Evolutionary conservation across 495 filamentous ascomycete genomes (phyloP), one percentile per base, ranked within the genome.

Genomic region (Terfezia boudieri): DNA sequence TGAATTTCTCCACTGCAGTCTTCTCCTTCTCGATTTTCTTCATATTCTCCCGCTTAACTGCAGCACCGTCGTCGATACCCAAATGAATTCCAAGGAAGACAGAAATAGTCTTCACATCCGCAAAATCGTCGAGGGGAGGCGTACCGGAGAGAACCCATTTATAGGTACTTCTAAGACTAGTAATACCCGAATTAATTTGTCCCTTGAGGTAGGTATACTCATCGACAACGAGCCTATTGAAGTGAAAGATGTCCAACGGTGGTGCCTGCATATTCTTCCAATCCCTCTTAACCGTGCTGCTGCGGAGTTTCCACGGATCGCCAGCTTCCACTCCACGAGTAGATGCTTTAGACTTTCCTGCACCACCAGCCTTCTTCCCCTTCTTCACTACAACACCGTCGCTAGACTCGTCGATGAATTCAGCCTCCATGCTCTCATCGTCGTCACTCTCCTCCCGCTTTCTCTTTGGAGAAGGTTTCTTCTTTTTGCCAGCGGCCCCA

Each of bases 71-170:
- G 54, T 74, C 69, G 46, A 71, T 64, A 1, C 76, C 76, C 2
- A 80, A 67, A 55, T 76, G 69, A 37, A 77, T 61, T 0, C 72
- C 71, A 7, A 85, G 52, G 37, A 80, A 70, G 1, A 60, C 59
- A 2, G 79, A 75, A 48, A 83, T 76, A 7, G 64, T 67, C 53
- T 80, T 78, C n/a, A 83, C 66, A 56, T 81, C 76, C 3, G 70
- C 67, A 60, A 81, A 81, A 52, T 77, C 73, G 4, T 68, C 66
- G 7, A 81, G 57, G 0, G 67, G 66, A 6, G 81, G 81, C 8
- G 81, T 85, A n/a, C 76, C 81, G 6, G 79, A 82, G 8, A 85
- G 64, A n/a, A 80, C 66, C 80, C 81, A 85, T 32, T 70, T 70
- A 9, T 69, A 73, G 20, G 67, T 69, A 20, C 73, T 70, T 16